These are phyloP conservation scores for Coprinellus aureogranulatus DNA, from an alignment of 768 basidiomycete species.

Conservation along the genomic window DNA sequence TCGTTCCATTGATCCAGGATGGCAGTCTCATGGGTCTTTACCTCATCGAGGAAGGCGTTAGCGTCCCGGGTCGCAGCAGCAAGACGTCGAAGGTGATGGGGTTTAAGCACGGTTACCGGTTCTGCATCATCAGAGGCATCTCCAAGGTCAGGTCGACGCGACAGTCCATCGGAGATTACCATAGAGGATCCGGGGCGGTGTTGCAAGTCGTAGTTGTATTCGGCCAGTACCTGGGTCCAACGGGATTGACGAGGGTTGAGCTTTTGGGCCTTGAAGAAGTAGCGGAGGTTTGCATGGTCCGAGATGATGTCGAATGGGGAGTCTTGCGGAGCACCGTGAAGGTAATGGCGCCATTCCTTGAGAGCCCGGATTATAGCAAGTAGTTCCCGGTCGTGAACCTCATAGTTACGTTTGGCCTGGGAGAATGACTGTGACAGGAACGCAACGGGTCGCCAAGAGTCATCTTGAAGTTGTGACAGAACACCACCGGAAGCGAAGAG, in stretches of 20 bases:
- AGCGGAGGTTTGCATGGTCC: slow-evolving; percentile 20
- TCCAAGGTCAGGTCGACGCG: slow-evolving; percentile 19
- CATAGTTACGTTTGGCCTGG: slow-evolving; percentile 19
- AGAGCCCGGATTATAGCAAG: background rate
- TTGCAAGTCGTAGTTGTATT: slow-evolving; percentile 27
- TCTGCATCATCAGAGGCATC: slow-evolving; percentile 16
- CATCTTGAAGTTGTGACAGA: background rate
- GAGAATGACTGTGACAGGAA: background rate
- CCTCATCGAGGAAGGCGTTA: slow-evolving; percentile 1
- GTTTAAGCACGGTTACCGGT: slow-evolving; percentile 9
- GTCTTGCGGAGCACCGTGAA: too few species aligned
- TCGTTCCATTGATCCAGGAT: background rate
- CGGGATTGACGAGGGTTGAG: slow-evolving; percentile 15
- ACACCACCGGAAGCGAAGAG: slow-evolving; percentile 3
- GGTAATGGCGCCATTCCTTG: slow-evolving; percentile 4
- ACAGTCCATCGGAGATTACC: slow-evolving; percentile 22
- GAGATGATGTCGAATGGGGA: background rate
- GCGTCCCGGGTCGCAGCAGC: background rate
- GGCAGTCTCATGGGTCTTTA: background rate
- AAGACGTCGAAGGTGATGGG: slow-evolving; percentile 4
- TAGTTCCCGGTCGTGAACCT: slow-evolving; percentile 23
- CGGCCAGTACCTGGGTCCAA: slow-evolving; percentile 25
- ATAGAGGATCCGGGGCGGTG: slow-evolving; percentile 26
- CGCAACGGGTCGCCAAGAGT: background rate
- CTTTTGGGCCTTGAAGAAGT: slow-evolving; percentile 32